These are phyloP conservation scores for Ceratorhiza oryzae-sativae DNA, from an alignment of 1,284 basidiomycete species.

Conservation along the genomic window DNA sequence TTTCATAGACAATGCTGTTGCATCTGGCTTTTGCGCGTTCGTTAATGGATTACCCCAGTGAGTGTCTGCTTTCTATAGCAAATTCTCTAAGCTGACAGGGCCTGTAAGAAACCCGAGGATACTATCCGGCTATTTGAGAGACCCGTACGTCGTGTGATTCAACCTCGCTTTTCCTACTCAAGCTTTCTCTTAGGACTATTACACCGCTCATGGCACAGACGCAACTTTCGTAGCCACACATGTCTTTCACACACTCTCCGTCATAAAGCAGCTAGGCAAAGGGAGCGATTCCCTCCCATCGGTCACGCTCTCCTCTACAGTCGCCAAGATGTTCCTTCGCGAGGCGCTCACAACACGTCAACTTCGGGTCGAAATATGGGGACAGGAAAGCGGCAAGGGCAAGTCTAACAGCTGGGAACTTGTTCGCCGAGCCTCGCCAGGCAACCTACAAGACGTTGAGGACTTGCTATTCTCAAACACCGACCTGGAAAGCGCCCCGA, in stretches of 20 bases:
- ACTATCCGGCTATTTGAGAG: constrained; percentile 87
- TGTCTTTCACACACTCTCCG: constrained; percentile 85
- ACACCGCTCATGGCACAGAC: constrained; percentile 87
- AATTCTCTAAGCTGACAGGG: background rate
- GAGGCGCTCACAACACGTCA: constrained; percentile 92
- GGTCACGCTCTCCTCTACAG: constrained; percentile 78
- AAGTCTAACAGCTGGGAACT: constrained; percentile 63
- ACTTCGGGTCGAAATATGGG: constrained; percentile 90
- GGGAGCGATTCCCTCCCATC: constrained; percentile 65
- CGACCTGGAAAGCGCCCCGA: constrained; percentile 85
- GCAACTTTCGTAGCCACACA: constrained; percentile 86
- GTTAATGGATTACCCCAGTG: constrained; percentile 51
- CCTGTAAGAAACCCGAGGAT: constrained; percentile 52
- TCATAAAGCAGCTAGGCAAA: constrained; percentile 80
- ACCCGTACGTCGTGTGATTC: constrained; percentile 47
- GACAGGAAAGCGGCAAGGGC: constrained; percentile 72
- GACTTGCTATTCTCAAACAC: constrained; percentile 88
- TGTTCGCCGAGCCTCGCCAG: constrained; percentile 81
- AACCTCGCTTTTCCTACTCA: background rate
- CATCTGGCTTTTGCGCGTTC: constrained; percentile 53
- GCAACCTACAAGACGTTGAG: constrained; percentile 92
- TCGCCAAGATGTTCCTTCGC: constrained; percentile 87
- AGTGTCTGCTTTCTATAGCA: background rate
- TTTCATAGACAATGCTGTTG: constrained; percentile 51
- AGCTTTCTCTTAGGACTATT: constrained; percentile 68